Base-by-base conservation (phyloP, 2,329 filamentous ascomycete species). In the Mariannaea elegans region DNA sequence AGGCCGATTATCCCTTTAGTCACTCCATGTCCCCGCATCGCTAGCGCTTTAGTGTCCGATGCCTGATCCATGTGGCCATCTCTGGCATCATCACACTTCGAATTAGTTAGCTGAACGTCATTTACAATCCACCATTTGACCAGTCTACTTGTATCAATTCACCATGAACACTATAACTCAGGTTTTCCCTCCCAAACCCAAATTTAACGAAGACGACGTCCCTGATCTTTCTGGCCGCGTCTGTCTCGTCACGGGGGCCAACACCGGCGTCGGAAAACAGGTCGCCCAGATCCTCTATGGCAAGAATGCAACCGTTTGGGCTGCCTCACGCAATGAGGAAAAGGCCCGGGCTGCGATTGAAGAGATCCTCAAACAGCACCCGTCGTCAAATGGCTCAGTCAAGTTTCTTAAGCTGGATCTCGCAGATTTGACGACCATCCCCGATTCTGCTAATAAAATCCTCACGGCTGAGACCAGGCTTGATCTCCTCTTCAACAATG, bases 141-240 rank as follows among this genome's bases (percentile, higher is more conserved):
- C 32, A 36, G 32, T 10, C 7, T 4, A 14, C 12, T 36, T 4
- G 14, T n/a, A 38, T 23, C n/a, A 14, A 10, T 27, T 44, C 24
- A 58, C 24, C 4, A 58, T 62, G 59, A 49, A 70, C 19, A 50
- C 57, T 34, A 39, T 70, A 13, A 59, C 56, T 31, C 67, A 71
- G 50, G 60, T 57, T 2, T 69, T 68, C 10, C 70, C 70, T 4
- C 62, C 66, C 1, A 69, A 64, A 23, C 70, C 70, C 8, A 42
- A 55, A 21, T 70, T 70, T 48, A 71, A 63, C 2, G 70, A 72
- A 36, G 21, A 94, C 73, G 91, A 97, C 70, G 84, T 96, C 23
- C 90, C 92, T 0, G 70, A 72, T 38, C 69, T 71, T 27, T 65
- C 64, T 4, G 62, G 56, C 16, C 69, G 67, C 90, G 88, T 90